A percentile compares a stretch with the other conserved stretches of the same genome.
These are phyloP conservation scores for Tetradesmus obliquus DNA, from an alignment of 139 green algal genomes.

Conservation along the genomic window DNA sequence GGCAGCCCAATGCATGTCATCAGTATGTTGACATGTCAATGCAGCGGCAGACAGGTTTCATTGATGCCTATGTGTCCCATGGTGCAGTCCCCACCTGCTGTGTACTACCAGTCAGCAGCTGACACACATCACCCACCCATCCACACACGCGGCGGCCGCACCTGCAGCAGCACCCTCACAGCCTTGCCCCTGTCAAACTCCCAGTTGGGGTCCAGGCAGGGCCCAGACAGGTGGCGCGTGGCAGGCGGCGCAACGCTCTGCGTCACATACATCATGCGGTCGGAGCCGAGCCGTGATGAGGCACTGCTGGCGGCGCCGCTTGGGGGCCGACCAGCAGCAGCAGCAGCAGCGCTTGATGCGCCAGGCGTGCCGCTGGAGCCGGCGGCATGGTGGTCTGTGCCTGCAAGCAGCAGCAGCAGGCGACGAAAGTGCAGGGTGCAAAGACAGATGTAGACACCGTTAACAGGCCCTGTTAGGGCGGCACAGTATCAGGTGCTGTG, in stretches of 20 bases:
- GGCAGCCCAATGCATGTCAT: neutral
- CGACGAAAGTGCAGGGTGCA: too few relatives aligned
- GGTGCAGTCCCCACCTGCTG: too few relatives aligned
- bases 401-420: neutral
- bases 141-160: neutral
- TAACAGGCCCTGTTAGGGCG: too few relatives aligned
- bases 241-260: neutral
- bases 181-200: slow-evolving; percentile 11
- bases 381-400: neutral
- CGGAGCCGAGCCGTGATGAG: neutral
- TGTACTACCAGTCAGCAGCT: too few relatives aligned
- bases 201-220: slow-evolving; percentile 7
- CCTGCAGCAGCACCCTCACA: slow-evolving; percentile 37
- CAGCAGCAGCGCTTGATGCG: neutral
- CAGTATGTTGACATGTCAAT: too few relatives aligned
- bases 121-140: too few relatives aligned
- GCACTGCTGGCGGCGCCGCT: neutral
- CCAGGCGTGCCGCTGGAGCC: neutral
- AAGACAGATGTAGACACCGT: too few relatives aligned
- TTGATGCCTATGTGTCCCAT: too few relatives aligned
- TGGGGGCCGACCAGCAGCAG: too few relatives aligned
- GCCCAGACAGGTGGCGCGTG: slow-evolving; percentile 14
- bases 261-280: neutral
- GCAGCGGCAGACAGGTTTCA: too few relatives aligned
- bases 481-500: too few relatives aligned